phyloP scores from a whole-genome alignment of 768 basidiomycete species.

The Tephrocybe sp. region DNA sequence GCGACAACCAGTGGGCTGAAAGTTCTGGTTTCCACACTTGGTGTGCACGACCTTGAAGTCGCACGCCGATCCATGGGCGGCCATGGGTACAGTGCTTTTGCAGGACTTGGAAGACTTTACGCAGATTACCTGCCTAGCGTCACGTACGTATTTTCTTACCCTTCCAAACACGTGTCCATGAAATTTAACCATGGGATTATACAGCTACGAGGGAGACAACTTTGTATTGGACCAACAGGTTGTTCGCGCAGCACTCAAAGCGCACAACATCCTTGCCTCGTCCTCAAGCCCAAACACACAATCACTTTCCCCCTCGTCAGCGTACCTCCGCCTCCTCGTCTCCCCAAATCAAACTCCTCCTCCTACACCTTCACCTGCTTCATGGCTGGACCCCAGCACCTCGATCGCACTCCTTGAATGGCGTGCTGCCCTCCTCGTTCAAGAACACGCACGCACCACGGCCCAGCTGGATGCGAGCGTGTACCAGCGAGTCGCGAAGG shows the following conservation, averaged over 20 bases:
- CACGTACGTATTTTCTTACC: slow-evolving; percentile 43
- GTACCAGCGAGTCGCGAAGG: slow-evolving; percentile 58
- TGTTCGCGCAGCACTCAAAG: slow-evolving; percentile 68
- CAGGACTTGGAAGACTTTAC: slow-evolving; percentile 65
- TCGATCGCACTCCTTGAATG: slow-evolving; percentile 56
- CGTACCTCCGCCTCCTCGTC: slow-evolving; percentile 57
- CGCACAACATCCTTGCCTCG: slow-evolving; percentile 39
- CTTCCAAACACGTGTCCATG: not conserved
- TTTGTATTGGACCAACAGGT: slow-evolving; percentile 77
- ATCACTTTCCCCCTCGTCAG: slow-evolving; percentile 45
- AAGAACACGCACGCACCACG: slow-evolving; percentile 37
- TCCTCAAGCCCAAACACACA: slow-evolving; percentile 19
- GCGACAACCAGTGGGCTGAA: slow-evolving; percentile 72
- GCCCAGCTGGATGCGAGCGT: slow-evolving; percentile 51
- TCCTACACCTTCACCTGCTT: slow-evolving; percentile 16
- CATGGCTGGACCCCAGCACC: slow-evolving; percentile 37
- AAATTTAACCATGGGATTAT: not conserved
- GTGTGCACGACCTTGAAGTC: slow-evolving; percentile 59
- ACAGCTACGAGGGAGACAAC: slow-evolving; percentile 78
- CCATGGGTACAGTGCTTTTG: slow-evolving; percentile 71
- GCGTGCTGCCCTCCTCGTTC: slow-evolving; percentile 63
- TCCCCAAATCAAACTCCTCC: slow-evolving; percentile 19
- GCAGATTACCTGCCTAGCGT: slow-evolving; percentile 64
- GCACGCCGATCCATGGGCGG: slow-evolving; percentile 75
- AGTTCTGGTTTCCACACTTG: slow-evolving; percentile 50